phyloP scores from a whole-genome alignment of 257 asterid species.

The Thymus mandschuricus region DNA sequence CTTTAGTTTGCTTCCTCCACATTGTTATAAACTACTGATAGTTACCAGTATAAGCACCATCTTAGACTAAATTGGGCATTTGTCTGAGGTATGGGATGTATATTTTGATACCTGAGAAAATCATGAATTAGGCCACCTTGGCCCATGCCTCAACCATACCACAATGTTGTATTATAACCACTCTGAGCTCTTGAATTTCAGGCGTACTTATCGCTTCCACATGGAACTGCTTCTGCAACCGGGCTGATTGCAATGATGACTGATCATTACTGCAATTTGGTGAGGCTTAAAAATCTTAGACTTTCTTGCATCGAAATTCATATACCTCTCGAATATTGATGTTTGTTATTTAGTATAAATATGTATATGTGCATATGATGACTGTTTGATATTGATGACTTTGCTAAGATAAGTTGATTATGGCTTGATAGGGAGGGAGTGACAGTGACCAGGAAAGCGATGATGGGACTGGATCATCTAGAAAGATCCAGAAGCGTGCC shows the following conservation, averaged over 20 bases:
- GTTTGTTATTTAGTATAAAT: constrained; percentile 8
- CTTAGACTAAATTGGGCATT: constrained; percentile 9
- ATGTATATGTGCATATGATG: background rate
- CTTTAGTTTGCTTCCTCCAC: background rate
- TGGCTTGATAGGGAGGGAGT: constrained; percentile 72
- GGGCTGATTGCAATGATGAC: constrained; percentile 98
- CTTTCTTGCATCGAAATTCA: constrained; percentile 13
- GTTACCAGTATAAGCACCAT: constrained; percentile 4
- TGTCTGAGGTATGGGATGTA: constrained; percentile 11
- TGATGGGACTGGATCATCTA: constrained; percentile 79
- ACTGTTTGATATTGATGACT: constrained; percentile 36
- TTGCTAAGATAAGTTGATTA: constrained; percentile 35
- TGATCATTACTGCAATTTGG: constrained; percentile 92
- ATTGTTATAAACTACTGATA: background rate
- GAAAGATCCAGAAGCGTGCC: constrained; percentile 70
- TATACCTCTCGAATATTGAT: constrained; percentile 5
- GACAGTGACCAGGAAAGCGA: constrained; percentile 89
- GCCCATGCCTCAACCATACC: constrained; percentile 20
- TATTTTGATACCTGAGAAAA: constrained; percentile 6
- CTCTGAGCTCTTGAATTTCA: constrained; percentile 45
- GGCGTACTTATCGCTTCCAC: constrained; percentile 97
- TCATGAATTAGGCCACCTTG: constrained; percentile 22
- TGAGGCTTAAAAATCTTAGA: constrained; percentile 27
- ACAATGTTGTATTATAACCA: constrained; percentile 6
- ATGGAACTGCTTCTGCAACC: constrained; percentile 90